These are phyloP conservation scores for Xylariaceae sp. DNA, from an alignment of 2,329 filamentous ascomycete species.

Conservation along the genomic window DNA sequence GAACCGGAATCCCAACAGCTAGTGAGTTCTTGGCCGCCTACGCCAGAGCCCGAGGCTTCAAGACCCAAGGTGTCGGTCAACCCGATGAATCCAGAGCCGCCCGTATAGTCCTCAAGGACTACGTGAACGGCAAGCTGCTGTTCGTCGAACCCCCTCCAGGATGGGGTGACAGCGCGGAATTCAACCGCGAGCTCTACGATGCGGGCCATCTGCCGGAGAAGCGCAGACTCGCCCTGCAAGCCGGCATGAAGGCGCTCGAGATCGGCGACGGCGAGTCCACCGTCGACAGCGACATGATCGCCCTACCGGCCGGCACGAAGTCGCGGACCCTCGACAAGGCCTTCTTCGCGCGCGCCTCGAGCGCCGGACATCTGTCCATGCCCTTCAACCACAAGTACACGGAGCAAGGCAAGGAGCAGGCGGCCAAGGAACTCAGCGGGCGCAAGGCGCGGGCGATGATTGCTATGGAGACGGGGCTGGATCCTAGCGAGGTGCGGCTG, in stretches of 20 bases:
- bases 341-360: slow-evolving; percentile 65
- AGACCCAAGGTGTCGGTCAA: slow-evolving; percentile 80
- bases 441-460: slow-evolving; percentile 76
- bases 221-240: slow-evolving; percentile 60
- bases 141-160: slow-evolving; percentile 83
- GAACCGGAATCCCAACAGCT: slow-evolving; percentile 78
- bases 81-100: slow-evolving; percentile 92
- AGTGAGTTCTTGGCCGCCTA: slow-evolving; percentile 83
- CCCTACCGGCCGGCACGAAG: slow-evolving; percentile 61
- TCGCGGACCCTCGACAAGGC: slow-evolving; percentile 73
- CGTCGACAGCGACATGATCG: slow-evolving; percentile 44
- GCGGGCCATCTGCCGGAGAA: slow-evolving; percentile 75
- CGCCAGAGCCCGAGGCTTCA: slow-evolving; percentile 82
- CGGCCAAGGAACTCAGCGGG: slow-evolving; percentile 65
- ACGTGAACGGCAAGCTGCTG: slow-evolving; percentile 91
- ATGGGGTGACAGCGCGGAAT: slow-evolving; percentile 65
- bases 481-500: slow-evolving; percentile 68
- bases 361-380: slow-evolving; percentile 62
- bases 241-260: slow-evolving; percentile 44
- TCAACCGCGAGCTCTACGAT: slow-evolving; percentile 89
- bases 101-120: slow-evolving; percentile 88
- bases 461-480: slow-evolving; percentile 78
- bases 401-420: slow-evolving; percentile 60
- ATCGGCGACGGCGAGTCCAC: slow-evolving; percentile 36
- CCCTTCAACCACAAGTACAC: slow-evolving; percentile 90